Conservation (phyloP, 768 basidiomycete genomes). For the Tylopilus vinaceipallidus region DNA sequence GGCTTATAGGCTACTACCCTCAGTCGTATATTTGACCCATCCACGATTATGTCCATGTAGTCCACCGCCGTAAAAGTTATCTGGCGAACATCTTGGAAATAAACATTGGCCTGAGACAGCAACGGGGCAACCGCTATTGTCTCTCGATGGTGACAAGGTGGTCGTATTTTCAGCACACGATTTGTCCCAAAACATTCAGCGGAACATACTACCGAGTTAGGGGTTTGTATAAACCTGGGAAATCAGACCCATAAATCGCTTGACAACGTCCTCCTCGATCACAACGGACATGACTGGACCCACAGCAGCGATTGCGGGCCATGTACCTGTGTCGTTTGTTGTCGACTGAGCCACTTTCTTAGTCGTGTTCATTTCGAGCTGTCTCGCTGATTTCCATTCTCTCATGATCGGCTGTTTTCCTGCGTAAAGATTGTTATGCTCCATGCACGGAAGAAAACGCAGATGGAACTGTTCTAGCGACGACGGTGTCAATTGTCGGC, state of each 20-base stretch:
- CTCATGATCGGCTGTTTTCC: not conserved
- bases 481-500: not conserved
- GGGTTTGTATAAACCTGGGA: not conserved
- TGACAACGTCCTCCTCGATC: not conserved
- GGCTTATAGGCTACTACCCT: not conserved
- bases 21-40: not conserved
- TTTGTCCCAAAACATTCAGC: not conserved
- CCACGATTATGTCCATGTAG: constrained; percentile 1
- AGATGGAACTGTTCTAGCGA: no score
- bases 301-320: not conserved
- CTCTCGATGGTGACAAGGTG: not conserved
- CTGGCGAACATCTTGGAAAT: constrained; percentile 1
- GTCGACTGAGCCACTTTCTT: not conserved
- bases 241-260: not conserved
- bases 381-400: not conserved
- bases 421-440: no score
- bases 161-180: no score
- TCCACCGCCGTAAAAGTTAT: not conserved
- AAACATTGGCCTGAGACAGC: not conserved
- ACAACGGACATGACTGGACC: constrained; percentile 1
- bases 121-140: not conserved
- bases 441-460: no score
- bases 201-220: not conserved
- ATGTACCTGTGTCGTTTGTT: not conserved
- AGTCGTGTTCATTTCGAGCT: not conserved